phyloP scores from a whole-genome alignment of 371 early-diverging fungal species.

The Mucor irregularis region DNA sequence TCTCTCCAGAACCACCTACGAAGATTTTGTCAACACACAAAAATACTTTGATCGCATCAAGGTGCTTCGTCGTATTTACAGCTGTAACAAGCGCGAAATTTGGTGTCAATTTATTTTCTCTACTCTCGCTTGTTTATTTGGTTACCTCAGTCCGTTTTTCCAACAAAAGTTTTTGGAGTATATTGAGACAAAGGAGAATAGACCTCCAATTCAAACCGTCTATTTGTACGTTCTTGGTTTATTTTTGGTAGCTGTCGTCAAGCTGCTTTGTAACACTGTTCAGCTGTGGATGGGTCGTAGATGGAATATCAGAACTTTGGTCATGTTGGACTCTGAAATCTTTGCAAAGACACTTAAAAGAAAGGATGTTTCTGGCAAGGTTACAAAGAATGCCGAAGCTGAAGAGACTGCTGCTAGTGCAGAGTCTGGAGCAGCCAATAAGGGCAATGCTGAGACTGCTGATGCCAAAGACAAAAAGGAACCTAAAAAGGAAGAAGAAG shows the following conservation, averaged over 20 bases:
- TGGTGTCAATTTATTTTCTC: slow-evolving; percentile 40
- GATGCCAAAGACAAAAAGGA: slow-evolving; percentile 12
- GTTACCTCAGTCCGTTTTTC: slow-evolving; percentile 44
- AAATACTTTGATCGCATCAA: neutral
- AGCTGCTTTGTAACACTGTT: slow-evolving; percentile 37
- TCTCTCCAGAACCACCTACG: slow-evolving; percentile 23
- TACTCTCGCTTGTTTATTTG: slow-evolving; percentile 28
- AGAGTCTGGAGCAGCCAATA: slow-evolving; percentile 18
- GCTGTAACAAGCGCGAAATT: slow-evolving; percentile 24
- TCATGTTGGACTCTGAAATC: slow-evolving; percentile 55
- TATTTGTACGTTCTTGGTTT: slow-evolving; percentile 49
- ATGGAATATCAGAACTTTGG: slow-evolving; percentile 46
- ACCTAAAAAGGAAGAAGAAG: slow-evolving; percentile 12
- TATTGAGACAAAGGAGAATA: slow-evolving; percentile 27
- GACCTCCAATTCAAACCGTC: slow-evolving; percentile 32
- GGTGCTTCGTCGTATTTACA: slow-evolving; percentile 26
- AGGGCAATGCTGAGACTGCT: slow-evolving; percentile 1
- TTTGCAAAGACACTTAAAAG: slow-evolving; percentile 50
- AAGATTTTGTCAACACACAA: slow-evolving; percentile 22
- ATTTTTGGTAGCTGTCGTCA: slow-evolving; percentile 40
- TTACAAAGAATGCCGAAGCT: slow-evolving; percentile 1
- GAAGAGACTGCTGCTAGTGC: neutral
- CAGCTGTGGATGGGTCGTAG: slow-evolving; percentile 53
- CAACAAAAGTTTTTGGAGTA: slow-evolving; percentile 45
- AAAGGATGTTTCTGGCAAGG: slow-evolving; percentile 51